Evolutionary conservation across 2,329 filamentous ascomycete species (phyloP), one percentile per base, ranked within the genome.

Genomic region (Penicillium decumbens): DNA sequence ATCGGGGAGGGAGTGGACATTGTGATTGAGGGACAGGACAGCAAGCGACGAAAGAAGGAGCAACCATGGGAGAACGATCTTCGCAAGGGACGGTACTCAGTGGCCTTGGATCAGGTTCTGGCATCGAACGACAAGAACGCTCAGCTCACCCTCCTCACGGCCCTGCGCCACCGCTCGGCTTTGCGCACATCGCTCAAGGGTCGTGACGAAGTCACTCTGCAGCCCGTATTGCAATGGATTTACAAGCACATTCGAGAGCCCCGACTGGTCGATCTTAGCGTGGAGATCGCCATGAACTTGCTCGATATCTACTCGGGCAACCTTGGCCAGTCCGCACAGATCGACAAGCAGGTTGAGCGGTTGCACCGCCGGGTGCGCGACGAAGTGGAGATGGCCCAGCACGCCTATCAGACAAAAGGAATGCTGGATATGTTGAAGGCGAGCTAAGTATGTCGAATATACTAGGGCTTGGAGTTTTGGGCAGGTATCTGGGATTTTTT

Each of bases 291-390:
- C 13, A 80, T 95, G 63, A 79, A 90, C 51, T 76, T 97, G 30
- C 75, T 97, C 18, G 92, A 98, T 64, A 75, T 97, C 32, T 98
- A 97, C 68, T 84, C 87, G 27, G 85, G 88, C 65, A 87, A 89
- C 59, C 78, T 90, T 23, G 87, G 82, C 2, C 83, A 84, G 43
- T 90, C 86, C 30, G 77, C 81, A 6, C 83, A 88, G 66, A 80
- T 97, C 48, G 84, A 88, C 53, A 77, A 77, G 43, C 78, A 84
- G 42, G 83, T 97, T 62, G 78, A 81, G 59, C 77, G 77, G 42
- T 75, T 96, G 55, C 83, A 87, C 65, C 75, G 79, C 40, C 77
- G 84, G 33, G 92, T 97, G 18, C 80, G 82, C 54, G 75, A 80
- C 35, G 88, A 93, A 68, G 86, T 91, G 9, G 89, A 95, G 69